phyloP scores from a whole-genome alignment of 805 yeast species.

The Kuraishia floccosa region DNA sequence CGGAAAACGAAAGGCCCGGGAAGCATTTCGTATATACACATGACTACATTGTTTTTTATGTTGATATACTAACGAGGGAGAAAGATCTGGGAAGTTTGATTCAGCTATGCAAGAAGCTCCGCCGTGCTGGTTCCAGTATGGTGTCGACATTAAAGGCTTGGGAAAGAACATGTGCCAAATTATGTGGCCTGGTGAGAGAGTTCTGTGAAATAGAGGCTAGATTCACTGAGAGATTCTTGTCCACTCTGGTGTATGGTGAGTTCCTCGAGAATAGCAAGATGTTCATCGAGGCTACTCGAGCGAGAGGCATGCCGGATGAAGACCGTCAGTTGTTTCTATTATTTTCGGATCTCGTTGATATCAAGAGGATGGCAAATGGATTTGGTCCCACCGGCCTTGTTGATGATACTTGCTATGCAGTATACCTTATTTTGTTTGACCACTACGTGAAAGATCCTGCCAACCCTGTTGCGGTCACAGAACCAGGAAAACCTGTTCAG shows the following conservation, averaged over 20 bases:
- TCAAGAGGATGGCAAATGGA: conserved; percentile 67
- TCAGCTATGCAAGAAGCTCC: conserved; percentile 56
- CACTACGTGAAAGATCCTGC: conserved; percentile 6
- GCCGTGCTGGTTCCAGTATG: conserved; percentile 73
- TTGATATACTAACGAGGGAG: conserved; percentile 39
- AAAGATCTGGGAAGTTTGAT: conserved; percentile 51
- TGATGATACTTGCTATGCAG: conserved; percentile 60
- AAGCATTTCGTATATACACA: conserved; percentile 75
- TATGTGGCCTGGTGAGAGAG: conserved; percentile 40
- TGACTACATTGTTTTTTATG: conserved; percentile 55
- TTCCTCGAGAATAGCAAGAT: conserved; percentile 27
- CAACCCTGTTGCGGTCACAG: conserved; percentile 1
- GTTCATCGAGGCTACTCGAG: conserved; percentile 12
- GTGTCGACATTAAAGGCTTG: conserved; percentile 50
- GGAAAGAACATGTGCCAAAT: conserved; percentile 45
- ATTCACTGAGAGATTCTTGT: conserved; percentile 41
- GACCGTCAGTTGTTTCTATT: conserved; percentile 28
- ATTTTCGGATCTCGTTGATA: conserved; percentile 41
- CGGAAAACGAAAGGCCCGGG: conserved; percentile 86
- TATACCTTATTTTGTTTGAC: conserved; percentile 39
- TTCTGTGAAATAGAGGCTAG: conserved; percentile 28
- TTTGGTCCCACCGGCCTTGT: conserved; percentile 67
- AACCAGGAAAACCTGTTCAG: conserved; percentile 2
- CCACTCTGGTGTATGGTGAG: conserved; percentile 28
- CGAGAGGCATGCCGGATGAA: conserved; percentile 22